A percentile compares a stretch with the other conserved stretches of the same genome.
phyloP scores from a whole-genome alignment of 305 asterid genomes.

The Fraxinus dipetala region DNA sequence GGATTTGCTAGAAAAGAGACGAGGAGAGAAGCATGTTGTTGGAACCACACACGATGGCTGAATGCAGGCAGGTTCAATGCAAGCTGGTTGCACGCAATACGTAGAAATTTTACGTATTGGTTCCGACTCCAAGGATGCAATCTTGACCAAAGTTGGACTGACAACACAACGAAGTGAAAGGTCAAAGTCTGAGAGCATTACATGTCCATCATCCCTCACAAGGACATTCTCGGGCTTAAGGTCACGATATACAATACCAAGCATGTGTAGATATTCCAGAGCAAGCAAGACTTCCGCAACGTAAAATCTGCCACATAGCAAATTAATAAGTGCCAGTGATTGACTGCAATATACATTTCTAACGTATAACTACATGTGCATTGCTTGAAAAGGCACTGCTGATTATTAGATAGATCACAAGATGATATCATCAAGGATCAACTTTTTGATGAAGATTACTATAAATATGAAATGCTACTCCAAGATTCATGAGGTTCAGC shows the following conservation, averaged over 20 bases:
- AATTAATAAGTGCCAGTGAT: neutral
- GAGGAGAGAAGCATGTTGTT: slow-evolving; percentile 64
- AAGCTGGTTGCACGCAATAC: slow-evolving; percentile 60
- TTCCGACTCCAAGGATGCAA: slow-evolving; percentile 44
- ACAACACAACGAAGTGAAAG: slow-evolving; percentile 78
- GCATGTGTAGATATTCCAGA: slow-evolving; percentile 79
- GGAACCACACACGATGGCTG: slow-evolving; percentile 68
- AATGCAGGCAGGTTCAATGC: slow-evolving; percentile 64
- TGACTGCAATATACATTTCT: neutral
- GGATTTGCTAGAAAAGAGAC: slow-evolving; percentile 55
- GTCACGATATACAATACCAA: slow-evolving; percentile 76
- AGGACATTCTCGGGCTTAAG: slow-evolving; percentile 83
- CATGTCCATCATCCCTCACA: slow-evolving; percentile 80
- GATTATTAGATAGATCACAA: neutral
- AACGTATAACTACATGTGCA: neutral
- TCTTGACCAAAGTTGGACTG: slow-evolving; percentile 71
- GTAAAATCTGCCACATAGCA: slow-evolving; percentile 53
- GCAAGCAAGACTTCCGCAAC: slow-evolving; percentile 76
- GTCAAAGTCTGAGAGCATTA: slow-evolving; percentile 82
- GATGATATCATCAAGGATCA: neutral
- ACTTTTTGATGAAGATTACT: neutral
- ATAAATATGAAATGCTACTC: neutral
- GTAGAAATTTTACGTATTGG: slow-evolving; percentile 42
- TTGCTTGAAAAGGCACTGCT: neutral
- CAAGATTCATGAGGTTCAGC: neutral